A percentile compares a stretch with the other conserved stretches of the same genome.
phyloP scores from a whole-genome alignment of 2,329 filamentous ascomycete species.

The Aquanectria penicillioides region DNA sequence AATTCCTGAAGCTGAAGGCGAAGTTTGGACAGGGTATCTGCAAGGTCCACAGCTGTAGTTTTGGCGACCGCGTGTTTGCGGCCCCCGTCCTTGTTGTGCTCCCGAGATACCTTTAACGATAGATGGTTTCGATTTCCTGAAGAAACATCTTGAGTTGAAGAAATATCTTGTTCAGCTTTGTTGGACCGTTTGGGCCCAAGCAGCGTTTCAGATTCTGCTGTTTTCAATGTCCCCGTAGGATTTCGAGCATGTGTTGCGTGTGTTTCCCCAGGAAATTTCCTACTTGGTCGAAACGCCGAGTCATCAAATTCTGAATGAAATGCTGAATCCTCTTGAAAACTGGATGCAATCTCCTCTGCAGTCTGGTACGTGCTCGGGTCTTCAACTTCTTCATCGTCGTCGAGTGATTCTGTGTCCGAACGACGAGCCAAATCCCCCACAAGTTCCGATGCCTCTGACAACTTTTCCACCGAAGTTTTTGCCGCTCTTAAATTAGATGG shows the following conservation, averaged over 20 bases:
- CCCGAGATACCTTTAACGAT: slow-evolving; percentile 1
- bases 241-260: not conserved
- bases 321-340: slow-evolving; percentile 13
- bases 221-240: not conserved
- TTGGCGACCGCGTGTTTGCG: not conserved
- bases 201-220: too few relatives aligned
- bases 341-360: slow-evolving; percentile 34
- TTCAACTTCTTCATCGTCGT: slow-evolving; percentile 27
- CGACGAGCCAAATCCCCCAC: slow-evolving; percentile 22
- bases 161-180: too few relatives aligned
- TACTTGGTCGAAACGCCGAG: slow-evolving; percentile 17
- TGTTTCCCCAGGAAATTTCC: slow-evolving; percentile 3
- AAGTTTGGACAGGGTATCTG: slow-evolving; percentile 37
- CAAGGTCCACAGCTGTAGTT: slow-evolving; percentile 32
- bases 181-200: too few relatives aligned
- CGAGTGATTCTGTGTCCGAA: slow-evolving; percentile 17
- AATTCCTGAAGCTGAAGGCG: slow-evolving; percentile 36
- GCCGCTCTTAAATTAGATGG: not conserved
- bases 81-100: not conserved
- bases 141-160: not conserved
- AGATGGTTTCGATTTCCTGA: slow-evolving; percentile 2
- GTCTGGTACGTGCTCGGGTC: slow-evolving; percentile 40
- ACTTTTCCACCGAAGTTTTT: not conserved
- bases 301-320: slow-evolving; percentile 31
- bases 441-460: slow-evolving; percentile 21